Percentiles rank a stretch among this genome's conserved stretches.
Conservation (phyloP, 331 rosid species). For the Acacia concinna region DNA sequence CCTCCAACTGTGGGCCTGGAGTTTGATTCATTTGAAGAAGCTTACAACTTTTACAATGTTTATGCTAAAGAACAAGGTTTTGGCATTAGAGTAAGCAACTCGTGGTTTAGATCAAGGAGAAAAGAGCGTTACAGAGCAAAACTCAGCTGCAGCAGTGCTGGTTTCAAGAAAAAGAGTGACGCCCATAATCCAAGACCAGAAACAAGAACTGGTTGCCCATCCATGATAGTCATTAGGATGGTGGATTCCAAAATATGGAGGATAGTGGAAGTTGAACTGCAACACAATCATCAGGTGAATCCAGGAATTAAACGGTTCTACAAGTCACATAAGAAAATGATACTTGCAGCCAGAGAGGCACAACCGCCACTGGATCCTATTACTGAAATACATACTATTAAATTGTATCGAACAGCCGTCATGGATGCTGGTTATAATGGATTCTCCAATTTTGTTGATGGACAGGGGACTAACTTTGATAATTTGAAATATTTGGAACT, state of each 20-base stretch:
- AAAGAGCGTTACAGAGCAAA: slow-evolving; percentile 79
- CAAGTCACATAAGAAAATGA: slow-evolving; percentile 79
- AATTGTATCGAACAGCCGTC: slow-evolving; percentile 57
- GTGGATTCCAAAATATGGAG: slow-evolving; percentile 75
- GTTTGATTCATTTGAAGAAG: slow-evolving; percentile 67
- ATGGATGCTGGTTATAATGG: slow-evolving; percentile 46
- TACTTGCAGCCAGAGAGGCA: slow-evolving; percentile 57
- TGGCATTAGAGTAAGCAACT: slow-evolving; percentile 80
- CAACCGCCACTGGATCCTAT: slow-evolving; percentile 56
- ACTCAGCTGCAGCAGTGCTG: slow-evolving; percentile 81
- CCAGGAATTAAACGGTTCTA: slow-evolving; percentile 70
- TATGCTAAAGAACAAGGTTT: slow-evolving; percentile 72
- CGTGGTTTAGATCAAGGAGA: slow-evolving; percentile 80
- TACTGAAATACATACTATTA: slow-evolving; percentile 72
- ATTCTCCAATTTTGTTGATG: slow-evolving; percentile 44
- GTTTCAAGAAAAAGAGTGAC: slow-evolving; percentile 80
- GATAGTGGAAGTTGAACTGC: slow-evolving; percentile 71
- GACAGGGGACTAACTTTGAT: slow-evolving; percentile 49
- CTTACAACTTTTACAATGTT: slow-evolving; percentile 70
- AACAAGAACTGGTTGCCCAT: slow-evolving; percentile 85
- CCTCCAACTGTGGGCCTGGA: slow-evolving; percentile 70
- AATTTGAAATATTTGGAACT: slow-evolving; percentile 61
- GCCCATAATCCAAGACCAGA: slow-evolving; percentile 79
- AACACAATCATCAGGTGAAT: slow-evolving; percentile 75
- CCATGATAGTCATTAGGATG: slow-evolving; percentile 72